Conservation (phyloP, 257 asterid species). For the Solanum boliviense region DNA sequence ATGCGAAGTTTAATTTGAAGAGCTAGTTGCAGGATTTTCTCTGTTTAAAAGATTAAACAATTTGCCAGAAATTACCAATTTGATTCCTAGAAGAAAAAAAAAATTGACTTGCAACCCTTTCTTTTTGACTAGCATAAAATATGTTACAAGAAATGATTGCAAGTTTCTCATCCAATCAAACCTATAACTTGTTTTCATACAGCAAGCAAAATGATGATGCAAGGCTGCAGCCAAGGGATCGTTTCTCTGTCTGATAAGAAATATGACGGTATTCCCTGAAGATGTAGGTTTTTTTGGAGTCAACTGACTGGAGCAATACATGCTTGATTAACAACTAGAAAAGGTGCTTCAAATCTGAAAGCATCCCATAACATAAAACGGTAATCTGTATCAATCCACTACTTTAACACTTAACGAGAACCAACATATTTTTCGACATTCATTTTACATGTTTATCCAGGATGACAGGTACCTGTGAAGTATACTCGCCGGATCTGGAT, state of each 20-base stretch:
- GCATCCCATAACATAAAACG: neutral
- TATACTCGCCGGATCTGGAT: constrained; percentile 53
- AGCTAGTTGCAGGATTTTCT: neutral
- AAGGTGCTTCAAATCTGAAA: neutral
- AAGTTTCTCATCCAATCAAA: neutral
- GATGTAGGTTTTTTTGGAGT: neutral
- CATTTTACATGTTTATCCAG: neutral
- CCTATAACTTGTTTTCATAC: neutral
- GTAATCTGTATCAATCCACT: neutral
- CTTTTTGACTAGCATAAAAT: neutral
- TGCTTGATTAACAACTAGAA: neutral
- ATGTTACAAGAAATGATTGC: neutral
- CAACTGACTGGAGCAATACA: neutral
- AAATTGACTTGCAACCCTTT: neutral
- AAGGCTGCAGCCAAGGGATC: neutral
- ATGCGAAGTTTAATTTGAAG: neutral
- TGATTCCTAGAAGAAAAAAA: neutral
- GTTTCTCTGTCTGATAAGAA: neutral
- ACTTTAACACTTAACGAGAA: neutral
- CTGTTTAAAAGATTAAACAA: neutral
- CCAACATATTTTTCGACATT: neutral
- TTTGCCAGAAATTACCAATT: neutral
- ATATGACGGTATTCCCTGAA: neutral
- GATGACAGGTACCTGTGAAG: constrained; percentile 45
- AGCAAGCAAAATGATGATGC: neutral